Evolutionary conservation across 1,139 yeast species (phyloP).

Genomic region (Yamadazyma sp.): DNA sequence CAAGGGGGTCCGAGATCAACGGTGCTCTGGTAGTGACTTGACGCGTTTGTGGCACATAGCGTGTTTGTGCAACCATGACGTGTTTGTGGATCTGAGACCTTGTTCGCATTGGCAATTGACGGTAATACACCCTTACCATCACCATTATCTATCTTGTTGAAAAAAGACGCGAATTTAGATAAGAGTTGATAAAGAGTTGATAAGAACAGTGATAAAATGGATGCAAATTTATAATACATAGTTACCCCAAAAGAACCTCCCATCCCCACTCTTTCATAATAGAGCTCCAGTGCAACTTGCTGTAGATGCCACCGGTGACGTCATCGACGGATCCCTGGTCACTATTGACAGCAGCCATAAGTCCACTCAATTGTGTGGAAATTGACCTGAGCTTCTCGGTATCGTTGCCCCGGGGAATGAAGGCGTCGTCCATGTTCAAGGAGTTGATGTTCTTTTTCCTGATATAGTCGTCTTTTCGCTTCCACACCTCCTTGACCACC

Average conservation of each 20-base stretch:
- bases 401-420: slow-evolving; percentile 18
- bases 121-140: no score
- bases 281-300: slow-evolving; percentile 65
- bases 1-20: slow-evolving; percentile 30
- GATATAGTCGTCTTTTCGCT: slow-evolving; percentile 48
- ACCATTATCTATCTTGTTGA: no score
- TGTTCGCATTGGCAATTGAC: no score
- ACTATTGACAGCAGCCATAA: slow-evolving; percentile 40
- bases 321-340: slow-evolving; percentile 32
- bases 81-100: no score
- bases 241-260: slow-evolving; percentile 57
- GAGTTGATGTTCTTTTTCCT: slow-evolving; percentile 21
- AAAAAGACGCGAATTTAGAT: no score
- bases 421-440: slow-evolving; percentile 13
- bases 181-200: background rate
- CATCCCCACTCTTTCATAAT: slow-evolving; percentile 77
- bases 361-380: slow-evolving; percentile 40
- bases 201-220: background rate
- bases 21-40: background rate
- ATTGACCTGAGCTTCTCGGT: slow-evolving; percentile 25
- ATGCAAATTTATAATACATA: background rate
- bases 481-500: slow-evolving; percentile 72
- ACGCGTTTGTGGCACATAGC: background rate
- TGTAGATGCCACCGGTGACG: slow-evolving; percentile 41
- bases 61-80: no score